Percentiles rank a stretch among this genome's conserved stretches.
Conservation (phyloP, 257 asterid genomes). For the Solanum tacnaense region DNA sequence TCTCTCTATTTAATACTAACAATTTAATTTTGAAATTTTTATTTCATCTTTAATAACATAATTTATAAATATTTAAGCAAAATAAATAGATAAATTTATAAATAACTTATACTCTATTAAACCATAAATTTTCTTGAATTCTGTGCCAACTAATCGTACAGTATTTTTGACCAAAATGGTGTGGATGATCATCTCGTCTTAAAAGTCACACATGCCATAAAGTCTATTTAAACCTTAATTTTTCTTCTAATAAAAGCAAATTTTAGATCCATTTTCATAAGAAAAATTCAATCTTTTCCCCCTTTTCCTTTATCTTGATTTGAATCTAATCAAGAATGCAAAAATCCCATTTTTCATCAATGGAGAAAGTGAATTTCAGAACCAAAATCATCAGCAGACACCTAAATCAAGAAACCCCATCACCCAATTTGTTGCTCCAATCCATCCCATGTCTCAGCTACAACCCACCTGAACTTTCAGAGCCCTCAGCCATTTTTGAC, state of each 20-base stretch:
- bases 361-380: slow-evolving; percentile 66
- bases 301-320: neutral
- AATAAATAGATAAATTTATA: no score
- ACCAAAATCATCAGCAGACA: slow-evolving; percentile 55
- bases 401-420: slow-evolving; percentile 28
- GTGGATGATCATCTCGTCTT: neutral
- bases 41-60: no score
- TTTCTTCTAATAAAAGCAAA: neutral
- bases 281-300: neutral
- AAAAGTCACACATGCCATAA: neutral
- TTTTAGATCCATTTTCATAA: neutral
- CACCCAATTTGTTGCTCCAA: slow-evolving; percentile 8
- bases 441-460: slow-evolving; percentile 63
- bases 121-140: neutral
- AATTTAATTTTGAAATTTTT: no score
- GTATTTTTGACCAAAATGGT: neutral
- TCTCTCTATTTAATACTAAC: no score
- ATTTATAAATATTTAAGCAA: no score
- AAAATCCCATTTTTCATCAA: slow-evolving; percentile 1
- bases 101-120: no score
- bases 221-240: neutral
- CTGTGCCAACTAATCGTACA: neutral
- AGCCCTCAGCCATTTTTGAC: slow-evolving; percentile 40
- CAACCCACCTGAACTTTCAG: slow-evolving; percentile 68
- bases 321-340: neutral